Percentiles rank a stretch among this genome's conserved stretches.
Evolutionary conservation across 1,284 basidiomycete species (phyloP).

Genomic region (Binderoboletus segoi): DNA sequence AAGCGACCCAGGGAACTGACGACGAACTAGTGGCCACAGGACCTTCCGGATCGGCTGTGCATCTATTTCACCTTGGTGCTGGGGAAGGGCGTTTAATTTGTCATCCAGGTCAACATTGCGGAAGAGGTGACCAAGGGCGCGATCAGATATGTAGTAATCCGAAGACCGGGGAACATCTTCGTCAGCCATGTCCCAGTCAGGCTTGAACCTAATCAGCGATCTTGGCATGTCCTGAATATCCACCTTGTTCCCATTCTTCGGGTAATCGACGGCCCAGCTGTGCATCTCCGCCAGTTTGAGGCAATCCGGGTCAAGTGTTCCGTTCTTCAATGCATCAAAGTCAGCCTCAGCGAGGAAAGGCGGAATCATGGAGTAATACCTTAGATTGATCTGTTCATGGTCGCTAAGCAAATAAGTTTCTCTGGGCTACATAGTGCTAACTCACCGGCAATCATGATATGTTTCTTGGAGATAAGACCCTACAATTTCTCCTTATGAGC

Average conservation of each 20-base stretch:
- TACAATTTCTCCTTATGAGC: constrained; percentile 29
- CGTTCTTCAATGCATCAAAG: constrained; percentile 45
- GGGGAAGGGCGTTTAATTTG: constrained; percentile 31
- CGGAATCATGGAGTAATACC: constrained; percentile 36
- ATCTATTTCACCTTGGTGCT: constrained; percentile 29
- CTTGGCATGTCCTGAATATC: constrained; percentile 52
- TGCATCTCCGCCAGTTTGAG: constrained; percentile 66
- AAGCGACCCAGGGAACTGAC: constrained; percentile 37
- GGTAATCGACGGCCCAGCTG: constrained; percentile 71
- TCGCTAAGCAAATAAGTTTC: background rate
- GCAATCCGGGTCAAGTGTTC: constrained; percentile 67
- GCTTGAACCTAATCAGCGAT: constrained; percentile 63
- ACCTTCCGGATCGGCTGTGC: constrained; percentile 52
- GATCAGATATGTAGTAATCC: constrained; percentile 70
- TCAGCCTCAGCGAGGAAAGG: background rate
- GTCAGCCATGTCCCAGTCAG: constrained; percentile 77
- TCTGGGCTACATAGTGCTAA: background rate
- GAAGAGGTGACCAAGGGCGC: constrained; percentile 69
- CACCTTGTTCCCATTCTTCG: constrained; percentile 70
- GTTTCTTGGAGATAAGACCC: constrained; percentile 69
- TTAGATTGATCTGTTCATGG: constrained; percentile 62
- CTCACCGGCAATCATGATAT: constrained; percentile 70
- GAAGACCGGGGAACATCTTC: constrained; percentile 54
- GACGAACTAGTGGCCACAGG: constrained; percentile 44
- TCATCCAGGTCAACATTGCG: constrained; percentile 58